Evolutionary conservation across 352 stramenopile species (phyloP).

Genomic region (Phytophthora hibernalis): DNA sequence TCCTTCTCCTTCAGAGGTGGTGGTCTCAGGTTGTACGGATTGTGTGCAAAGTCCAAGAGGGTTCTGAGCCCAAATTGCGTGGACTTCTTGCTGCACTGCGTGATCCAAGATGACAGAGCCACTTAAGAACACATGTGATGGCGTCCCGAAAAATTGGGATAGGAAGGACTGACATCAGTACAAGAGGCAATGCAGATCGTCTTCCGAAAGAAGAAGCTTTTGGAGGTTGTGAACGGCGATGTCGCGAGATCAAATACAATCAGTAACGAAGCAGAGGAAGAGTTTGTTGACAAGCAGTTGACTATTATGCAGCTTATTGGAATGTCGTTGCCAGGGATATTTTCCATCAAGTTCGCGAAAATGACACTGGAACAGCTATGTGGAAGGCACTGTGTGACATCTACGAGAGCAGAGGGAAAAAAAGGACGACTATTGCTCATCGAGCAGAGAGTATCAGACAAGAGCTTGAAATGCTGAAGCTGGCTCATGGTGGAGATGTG

Average conservation of each 20-base stretch:
- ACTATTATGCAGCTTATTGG: conserved; percentile 7
- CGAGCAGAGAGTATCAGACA: neutral
- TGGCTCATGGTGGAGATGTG: conserved; percentile 4
- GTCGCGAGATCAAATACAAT: neutral
- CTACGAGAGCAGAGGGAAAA: conserved; percentile 7
- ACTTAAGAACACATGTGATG: neutral
- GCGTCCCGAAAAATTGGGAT: neutral
- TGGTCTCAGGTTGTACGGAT: neutral
- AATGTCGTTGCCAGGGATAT: conserved; percentile 2
- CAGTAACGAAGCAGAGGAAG: neutral
- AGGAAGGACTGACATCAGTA: neutral
- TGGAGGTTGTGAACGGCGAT: neutral
- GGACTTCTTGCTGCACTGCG: neutral
- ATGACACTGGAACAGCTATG: conserved; percentile 10
- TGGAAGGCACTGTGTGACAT: conserved; percentile 5
- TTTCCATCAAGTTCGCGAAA: conserved; percentile 9
- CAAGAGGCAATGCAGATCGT: neutral
- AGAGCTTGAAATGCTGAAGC: conserved; percentile 1
- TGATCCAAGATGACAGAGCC: neutral
- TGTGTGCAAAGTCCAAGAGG: neutral
- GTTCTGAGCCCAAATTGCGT: neutral
- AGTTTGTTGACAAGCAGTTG: neutral
- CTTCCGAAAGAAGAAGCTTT: neutral
- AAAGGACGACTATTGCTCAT: conserved; percentile 9
- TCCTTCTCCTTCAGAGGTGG: no score